phyloP scores from a whole-genome alignment of 2,329 filamentous ascomycete species.

The Amylocarpus encephaloides region DNA sequence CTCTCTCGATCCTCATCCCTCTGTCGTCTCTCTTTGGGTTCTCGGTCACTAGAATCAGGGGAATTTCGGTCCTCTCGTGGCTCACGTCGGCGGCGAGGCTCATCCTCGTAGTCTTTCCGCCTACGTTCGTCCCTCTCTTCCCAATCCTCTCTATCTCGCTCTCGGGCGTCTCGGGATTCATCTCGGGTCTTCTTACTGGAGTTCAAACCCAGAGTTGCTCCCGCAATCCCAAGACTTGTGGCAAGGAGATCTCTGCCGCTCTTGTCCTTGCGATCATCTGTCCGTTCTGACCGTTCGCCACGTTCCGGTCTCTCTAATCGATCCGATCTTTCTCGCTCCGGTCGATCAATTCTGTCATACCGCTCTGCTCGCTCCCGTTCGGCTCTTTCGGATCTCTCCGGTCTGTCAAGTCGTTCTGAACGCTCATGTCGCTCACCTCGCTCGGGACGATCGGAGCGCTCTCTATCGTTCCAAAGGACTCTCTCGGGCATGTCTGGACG shows the following conservation, averaged over 20 bases:
- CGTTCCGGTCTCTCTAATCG: constrained; percentile 7
- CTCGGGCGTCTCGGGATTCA: neutral
- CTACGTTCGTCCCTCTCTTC: constrained; percentile 22
- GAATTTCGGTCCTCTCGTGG: constrained; percentile 19
- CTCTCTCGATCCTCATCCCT: constrained; percentile 18
- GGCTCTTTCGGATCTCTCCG: constrained; percentile 9
- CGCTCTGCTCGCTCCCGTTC: constrained; percentile 12
- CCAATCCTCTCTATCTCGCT: constrained; percentile 21
- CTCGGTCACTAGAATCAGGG: constrained; percentile 19
- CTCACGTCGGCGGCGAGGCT: constrained; percentile 22
- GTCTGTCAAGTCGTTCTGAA: constrained; percentile 12
- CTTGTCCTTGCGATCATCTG: constrained; percentile 22
- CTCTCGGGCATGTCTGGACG: constrained; percentile 8
- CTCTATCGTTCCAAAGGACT: neutral
- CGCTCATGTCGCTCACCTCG: constrained; percentile 13
- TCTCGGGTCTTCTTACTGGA: constrained; percentile 27
- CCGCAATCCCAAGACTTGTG: constrained; percentile 29
- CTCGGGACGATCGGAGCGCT: constrained; percentile 12
- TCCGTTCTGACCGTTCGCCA: constrained; percentile 3
- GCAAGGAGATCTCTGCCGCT: constrained; percentile 26
- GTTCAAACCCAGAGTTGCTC: constrained; percentile 28
- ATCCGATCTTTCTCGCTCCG: constrained; percentile 12
- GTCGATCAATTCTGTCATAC: constrained; percentile 12
- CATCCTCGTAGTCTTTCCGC: constrained; percentile 27
- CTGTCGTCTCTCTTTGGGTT: constrained; percentile 20